Conservation (phyloP, 345 rosid genomes). For the Eutrema japonicum region DNA sequence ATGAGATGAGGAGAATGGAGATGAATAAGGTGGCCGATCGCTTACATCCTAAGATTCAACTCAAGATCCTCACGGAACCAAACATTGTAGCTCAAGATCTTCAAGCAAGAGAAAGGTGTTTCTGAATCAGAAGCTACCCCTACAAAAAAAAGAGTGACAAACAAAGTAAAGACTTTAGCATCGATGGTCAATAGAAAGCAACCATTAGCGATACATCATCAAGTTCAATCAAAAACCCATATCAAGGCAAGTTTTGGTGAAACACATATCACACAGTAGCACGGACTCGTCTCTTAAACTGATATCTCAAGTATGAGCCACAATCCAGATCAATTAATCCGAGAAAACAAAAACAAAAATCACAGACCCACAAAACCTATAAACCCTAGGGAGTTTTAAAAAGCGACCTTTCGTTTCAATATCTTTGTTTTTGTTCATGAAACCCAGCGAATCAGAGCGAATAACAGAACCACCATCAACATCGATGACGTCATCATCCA, state of each 20-base stretch:
- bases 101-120: constrained; percentile 48
- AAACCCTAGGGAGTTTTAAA: constrained; percentile 12
- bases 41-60: constrained; percentile 75
- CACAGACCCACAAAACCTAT: neutral
- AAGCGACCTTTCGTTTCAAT: constrained; percentile 48
- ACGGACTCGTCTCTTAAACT: neutral
- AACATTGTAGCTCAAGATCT: constrained; percentile 91
- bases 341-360: neutral
- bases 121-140: constrained; percentile 50
- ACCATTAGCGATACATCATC: neutral
- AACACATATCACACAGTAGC: constrained; percentile 10
- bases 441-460: constrained; percentile 35
- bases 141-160: constrained; percentile 27
- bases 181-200: constrained; percentile 2
- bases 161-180: constrained; percentile 6
- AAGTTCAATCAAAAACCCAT: constrained; percentile 4
- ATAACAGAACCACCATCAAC: constrained; percentile 39
- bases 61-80: constrained; percentile 98
- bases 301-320: neutral
- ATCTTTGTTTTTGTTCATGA: constrained; percentile 42
- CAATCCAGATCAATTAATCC: neutral
- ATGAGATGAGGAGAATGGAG: constrained; percentile 86
- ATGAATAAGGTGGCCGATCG: constrained; percentile 74
- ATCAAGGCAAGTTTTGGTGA: neutral
- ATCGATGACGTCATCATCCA: constrained; percentile 45